Base-by-base conservation (phyloP, 2,329 filamentous ascomycete species). In the Sporothrix dimorphospora region DNA sequence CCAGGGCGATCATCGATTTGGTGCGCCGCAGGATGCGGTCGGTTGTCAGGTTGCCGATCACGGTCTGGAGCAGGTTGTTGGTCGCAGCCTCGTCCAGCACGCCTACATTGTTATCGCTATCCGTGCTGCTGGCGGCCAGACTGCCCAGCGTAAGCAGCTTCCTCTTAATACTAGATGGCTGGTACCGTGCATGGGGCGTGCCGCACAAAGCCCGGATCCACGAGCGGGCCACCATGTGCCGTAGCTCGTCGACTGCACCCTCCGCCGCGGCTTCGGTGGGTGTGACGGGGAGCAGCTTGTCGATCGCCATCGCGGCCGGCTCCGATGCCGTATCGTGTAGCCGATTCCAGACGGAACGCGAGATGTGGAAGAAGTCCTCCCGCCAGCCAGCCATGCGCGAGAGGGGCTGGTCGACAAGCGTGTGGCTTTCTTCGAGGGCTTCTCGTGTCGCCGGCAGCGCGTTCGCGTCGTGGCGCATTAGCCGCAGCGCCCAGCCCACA, bases 401-500 rank as follows among this genome's bases (percentile, higher is more conserved):
- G 40, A 73, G 79, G 59, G 76, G 78, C 42, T 57, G 38, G n/a
- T 66, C 79, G 21, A 82, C 79, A 11, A 83, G 77, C 16, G 73
- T 38, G 75, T 83, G 87, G 6, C 80, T 77, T 16, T 82, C 75
- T 2, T 85, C 79, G 1, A 91, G 78, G n/a, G 79, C 78, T 14
- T 79, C 76, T 59, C 84, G 82, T 0, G 83, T 83, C 3, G 78
- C 77, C 1, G 88, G 89, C 1, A 91, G 82, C 27, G 83, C 78
- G 45, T 85, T 77, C 0, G 83, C 82, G 70, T 85, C 81, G 40
- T 83, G 80, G 0, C 81, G 81, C 30, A 84, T 80, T 4, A 88
- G 86, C 27, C 85, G 83, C 74, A 88, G 82, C 1, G 90, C 86
- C 92, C 92, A 95, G 47, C 86, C 83, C 63, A 94, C 86, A 6